Evolutionary conservation across 2,329 filamentous ascomycete genomes (phyloP), one percentile per base, ranked within the genome.

Genomic region (Colletotrichum godetiae): DNA sequence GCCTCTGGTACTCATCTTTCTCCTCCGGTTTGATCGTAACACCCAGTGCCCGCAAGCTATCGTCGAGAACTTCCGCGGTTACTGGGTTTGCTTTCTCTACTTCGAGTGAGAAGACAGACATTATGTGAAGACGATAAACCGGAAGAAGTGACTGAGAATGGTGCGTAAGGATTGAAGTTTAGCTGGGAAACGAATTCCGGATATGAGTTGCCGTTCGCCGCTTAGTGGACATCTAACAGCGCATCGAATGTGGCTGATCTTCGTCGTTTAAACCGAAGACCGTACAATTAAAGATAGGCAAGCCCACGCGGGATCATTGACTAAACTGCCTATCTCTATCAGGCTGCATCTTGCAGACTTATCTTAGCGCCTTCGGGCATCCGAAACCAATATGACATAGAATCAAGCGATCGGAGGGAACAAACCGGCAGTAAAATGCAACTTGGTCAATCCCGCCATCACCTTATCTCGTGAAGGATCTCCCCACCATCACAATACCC

Each of bases 81-180:
- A 72, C 63, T 1, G 68, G 68, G 27, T 72, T 72, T 12, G 68
- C 12, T 24, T 56, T 61, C 5, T 31, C 68, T 8, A 72, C 57
- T 4, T 72, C 57, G 24, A 72, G 33, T 12, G 68, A 72, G 35
- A 72, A 72, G 10, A 72, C 69, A 5, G 69, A 72, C 58, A 42
- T 67, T 8, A n/a, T 49, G 59, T 22, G 13, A 27, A 12, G 15
- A 42, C 7, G 13, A 15, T 19, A 4, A 29, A 29, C 27, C 5
- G 22, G 0, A 6, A 6, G n/a, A n/a, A 19, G 15, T 8, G 19
- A 49, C 1, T 4, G 10, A 49, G 42, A 49, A n/a, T n/a, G 8
- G 2, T 29, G 27, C 27, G 2, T 11, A 22, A 22, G 1, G 3
- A 7, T n/a, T 11, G 0, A 11, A 7, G 19, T 7, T 22, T 0